phyloP scores from a whole-genome alignment of 2,329 filamentous ascomycete species.

The Ceratocystis eucalypticola region DNA sequence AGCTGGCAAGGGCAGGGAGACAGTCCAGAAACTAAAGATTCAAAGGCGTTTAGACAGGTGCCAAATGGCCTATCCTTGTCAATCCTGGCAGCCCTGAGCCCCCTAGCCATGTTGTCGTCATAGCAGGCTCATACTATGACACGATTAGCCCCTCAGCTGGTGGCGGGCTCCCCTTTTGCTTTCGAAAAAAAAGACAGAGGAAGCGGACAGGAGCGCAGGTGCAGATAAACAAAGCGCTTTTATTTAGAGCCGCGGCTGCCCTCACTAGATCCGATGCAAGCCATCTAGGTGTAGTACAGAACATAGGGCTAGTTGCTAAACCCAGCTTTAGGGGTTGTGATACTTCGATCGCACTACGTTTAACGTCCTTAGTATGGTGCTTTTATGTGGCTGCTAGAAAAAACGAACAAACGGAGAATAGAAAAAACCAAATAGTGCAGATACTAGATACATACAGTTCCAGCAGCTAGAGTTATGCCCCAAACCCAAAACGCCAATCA shows the following conservation, averaged over 20 bases:
- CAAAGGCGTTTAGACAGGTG: not conserved
- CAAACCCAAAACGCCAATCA: not conserved
- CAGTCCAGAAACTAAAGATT: not conserved
- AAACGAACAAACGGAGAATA: not conserved
- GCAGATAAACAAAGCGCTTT: no score
- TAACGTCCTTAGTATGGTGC: not conserved
- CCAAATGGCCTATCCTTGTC: not conserved
- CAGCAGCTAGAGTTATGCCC: slow-evolving; percentile 2
- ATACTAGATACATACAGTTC: not conserved
- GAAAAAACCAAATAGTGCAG: not conserved
- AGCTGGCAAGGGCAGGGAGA: not conserved
- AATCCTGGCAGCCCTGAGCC: not conserved
- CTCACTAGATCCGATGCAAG: not conserved
- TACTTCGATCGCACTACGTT: not conserved
- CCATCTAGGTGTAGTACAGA: not conserved
- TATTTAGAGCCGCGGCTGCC: not conserved
- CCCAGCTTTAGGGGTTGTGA: not conserved
- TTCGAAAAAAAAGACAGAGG: not conserved
- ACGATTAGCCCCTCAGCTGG: not conserved
- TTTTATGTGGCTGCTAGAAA: not conserved
- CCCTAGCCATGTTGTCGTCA: not conserved
- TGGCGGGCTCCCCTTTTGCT: not conserved
- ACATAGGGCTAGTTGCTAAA: not conserved
- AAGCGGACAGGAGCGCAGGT: no score
- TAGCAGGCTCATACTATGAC: not conserved